Evolutionary conservation across 768 basidiomycete species (phyloP).

Genomic region (Pleurotus eryngii): DNA sequence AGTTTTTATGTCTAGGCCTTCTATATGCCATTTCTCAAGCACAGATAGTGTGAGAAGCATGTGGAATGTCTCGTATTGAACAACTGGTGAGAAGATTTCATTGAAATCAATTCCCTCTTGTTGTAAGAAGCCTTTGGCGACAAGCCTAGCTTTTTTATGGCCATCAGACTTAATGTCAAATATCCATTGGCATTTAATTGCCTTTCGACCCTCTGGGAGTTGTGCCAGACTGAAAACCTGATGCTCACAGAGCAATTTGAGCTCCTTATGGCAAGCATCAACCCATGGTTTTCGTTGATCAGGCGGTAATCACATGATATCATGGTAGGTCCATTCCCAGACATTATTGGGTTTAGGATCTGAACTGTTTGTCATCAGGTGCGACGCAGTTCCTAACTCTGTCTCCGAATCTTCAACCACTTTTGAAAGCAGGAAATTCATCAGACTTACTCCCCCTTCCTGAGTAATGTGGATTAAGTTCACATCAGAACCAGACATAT

Average conservation of each 20-base stretch:
- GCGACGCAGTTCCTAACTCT: neutral
- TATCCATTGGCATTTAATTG: no score
- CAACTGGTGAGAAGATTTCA: slow-evolving; percentile 9
- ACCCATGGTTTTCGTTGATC: neutral
- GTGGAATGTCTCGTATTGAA: no score
- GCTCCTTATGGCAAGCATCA: neutral
- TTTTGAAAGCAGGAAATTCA: no score
- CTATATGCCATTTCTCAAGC: no score
- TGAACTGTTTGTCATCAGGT: neutral
- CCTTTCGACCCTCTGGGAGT: slow-evolving; percentile 11
- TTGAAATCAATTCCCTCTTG: slow-evolving; percentile 15
- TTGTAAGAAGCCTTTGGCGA: neutral
- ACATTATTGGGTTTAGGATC: neutral
- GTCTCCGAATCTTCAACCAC: neutral
- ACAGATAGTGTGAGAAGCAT: no score
- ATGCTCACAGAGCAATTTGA: neutral
- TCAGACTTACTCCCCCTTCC: no score
- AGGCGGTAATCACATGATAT: neutral
- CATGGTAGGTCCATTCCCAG: neutral
- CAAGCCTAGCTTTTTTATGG: no score
- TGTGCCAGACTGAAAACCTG: neutral
- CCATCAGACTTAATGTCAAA: no score
- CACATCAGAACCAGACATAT: neutral
- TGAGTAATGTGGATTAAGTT: no score
- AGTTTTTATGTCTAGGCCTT: no score